These are phyloP conservation scores for Tylopilus plumbeoviolaceoides DNA, from an alignment of 768 basidiomycete genomes.

Conservation along the genomic window DNA sequence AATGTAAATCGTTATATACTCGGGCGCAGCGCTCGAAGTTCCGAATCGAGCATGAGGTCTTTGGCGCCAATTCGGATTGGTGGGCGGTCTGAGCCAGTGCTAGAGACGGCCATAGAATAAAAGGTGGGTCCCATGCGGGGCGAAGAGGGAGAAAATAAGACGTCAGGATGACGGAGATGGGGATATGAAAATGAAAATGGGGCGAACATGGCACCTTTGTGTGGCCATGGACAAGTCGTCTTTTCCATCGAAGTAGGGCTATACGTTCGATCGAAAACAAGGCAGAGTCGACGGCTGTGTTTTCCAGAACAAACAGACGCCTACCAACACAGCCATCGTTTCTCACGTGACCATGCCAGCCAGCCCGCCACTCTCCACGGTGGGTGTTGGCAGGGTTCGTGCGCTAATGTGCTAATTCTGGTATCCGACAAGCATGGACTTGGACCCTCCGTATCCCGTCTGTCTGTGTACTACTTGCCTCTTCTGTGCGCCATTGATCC, in stretches of 20 bases:
- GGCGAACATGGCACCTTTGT: not conserved
- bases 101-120: slow-evolving; percentile 11
- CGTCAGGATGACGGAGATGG: slow-evolving; percentile 3
- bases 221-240: slow-evolving; percentile 1
- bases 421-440: slow-evolving; percentile 19
- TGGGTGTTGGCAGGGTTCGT: slow-evolving; percentile 2
- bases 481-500: not conserved
- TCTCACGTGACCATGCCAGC: slow-evolving; percentile 14
- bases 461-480: not conserved
- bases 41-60: slow-evolving; percentile 1
- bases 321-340: slow-evolving; percentile 7
- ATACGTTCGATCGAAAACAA: not conserved
- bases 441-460: slow-evolving; percentile 15
- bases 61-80: slow-evolving; percentile 5
- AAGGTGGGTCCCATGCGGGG: slow-evolving; percentile 1
- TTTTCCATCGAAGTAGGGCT: slow-evolving; percentile 16
- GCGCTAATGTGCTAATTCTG: slow-evolving; percentile 3
- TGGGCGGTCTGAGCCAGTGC: slow-evolving; percentile 1
- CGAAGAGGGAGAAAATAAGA: not conserved
- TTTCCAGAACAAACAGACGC: slow-evolving; percentile 11
- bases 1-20: slow-evolving; percentile 18
- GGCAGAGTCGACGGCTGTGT: slow-evolving; percentile 13
- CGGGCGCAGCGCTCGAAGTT: slow-evolving; percentile 1
- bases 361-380: not conserved
- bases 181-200: not conserved